Evolutionary conservation across 2,329 filamentous ascomycete genomes (phyloP).

Genomic region (Microcera coccophila): DNA sequence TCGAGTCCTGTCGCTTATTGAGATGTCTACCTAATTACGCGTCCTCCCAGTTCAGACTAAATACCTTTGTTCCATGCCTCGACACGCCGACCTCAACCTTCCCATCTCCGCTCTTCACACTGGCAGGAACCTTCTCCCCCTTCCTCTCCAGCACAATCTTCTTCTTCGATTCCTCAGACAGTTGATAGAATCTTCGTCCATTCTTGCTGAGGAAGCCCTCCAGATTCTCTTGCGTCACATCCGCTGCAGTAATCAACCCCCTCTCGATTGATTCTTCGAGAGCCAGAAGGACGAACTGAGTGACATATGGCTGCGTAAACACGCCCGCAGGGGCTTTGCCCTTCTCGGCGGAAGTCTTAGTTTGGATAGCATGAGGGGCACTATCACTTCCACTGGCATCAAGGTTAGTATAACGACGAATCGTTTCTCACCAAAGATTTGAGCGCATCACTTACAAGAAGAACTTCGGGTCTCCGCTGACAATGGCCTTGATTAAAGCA

Average conservation of each 20-base stretch:
- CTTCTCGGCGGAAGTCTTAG: constrained; percentile 48
- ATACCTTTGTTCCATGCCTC: constrained; percentile 38
- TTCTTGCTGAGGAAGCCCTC: constrained; percentile 51
- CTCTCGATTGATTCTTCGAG: constrained; percentile 59
- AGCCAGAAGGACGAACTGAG: constrained; percentile 58
- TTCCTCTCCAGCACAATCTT: constrained; percentile 39
- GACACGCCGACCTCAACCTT: constrained; percentile 43
- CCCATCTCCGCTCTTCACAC: constrained; percentile 37
- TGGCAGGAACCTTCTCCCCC: constrained; percentile 38
- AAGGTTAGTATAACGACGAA: background rate
- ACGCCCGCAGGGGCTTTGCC: constrained; percentile 66
- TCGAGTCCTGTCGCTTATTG: no score
- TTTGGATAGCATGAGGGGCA: constrained; percentile 59
- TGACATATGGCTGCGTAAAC: constrained; percentile 71
- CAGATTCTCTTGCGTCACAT: constrained; percentile 53
- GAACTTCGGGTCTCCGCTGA: constrained; percentile 60
- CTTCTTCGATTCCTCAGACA: constrained; percentile 26
- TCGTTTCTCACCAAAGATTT: no score
- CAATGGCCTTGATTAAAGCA: constrained; percentile 63
- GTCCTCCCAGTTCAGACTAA: constrained; percentile 37
- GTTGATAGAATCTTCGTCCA: constrained; percentile 53
- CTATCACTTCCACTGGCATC: constrained; percentile 51
- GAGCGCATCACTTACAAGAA: constrained; percentile 59
- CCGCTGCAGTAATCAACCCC: constrained; percentile 46
- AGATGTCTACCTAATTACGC: no score